Conservation (phyloP, 164 flowering plant species). For the Magnolia officinalis region DNA sequence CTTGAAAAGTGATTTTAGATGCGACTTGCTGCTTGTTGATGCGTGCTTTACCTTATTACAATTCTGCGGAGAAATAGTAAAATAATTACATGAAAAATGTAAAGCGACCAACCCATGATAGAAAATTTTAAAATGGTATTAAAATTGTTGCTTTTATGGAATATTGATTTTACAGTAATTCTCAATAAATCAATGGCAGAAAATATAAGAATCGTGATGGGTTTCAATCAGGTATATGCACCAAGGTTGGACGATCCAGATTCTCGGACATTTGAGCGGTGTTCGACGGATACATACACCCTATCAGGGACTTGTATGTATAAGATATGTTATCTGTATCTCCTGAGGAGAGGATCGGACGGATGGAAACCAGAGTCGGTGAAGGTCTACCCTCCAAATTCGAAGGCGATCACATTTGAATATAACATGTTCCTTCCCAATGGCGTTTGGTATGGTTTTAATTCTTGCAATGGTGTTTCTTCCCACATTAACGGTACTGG, state of each 20-base stretch:
- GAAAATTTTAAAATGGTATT: no score
- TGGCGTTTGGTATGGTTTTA: slow-evolving; percentile 62
- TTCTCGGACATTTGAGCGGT: slow-evolving; percentile 55
- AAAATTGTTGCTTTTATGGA: no score
- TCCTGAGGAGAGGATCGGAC: slow-evolving; percentile 54
- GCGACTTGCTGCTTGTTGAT: no score
- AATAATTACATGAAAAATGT: no score
- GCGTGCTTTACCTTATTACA: no score
- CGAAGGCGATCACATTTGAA: slow-evolving; percentile 30
- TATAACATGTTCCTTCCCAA: slow-evolving; percentile 46
- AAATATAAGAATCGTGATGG: neutral
- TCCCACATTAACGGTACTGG: neutral
- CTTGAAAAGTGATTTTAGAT: no score
- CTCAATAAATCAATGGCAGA: neutral
- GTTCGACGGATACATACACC: slow-evolving; percentile 69
- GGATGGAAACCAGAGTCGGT: slow-evolving; percentile 70
- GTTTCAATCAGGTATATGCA: slow-evolving; percentile 50
- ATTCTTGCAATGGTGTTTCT: slow-evolving; percentile 28
- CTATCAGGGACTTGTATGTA: slow-evolving; percentile 63
- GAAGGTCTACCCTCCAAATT: slow-evolving; percentile 28
- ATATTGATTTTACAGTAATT: no score
- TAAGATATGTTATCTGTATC: slow-evolving; percentile 53
- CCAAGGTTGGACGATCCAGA: slow-evolving; percentile 72
- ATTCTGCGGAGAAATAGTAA: no score
- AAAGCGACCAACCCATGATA: no score